Base-by-base conservation (phyloP, 352 stramenopile species). In the Phytophthora pinifolia region DNA sequence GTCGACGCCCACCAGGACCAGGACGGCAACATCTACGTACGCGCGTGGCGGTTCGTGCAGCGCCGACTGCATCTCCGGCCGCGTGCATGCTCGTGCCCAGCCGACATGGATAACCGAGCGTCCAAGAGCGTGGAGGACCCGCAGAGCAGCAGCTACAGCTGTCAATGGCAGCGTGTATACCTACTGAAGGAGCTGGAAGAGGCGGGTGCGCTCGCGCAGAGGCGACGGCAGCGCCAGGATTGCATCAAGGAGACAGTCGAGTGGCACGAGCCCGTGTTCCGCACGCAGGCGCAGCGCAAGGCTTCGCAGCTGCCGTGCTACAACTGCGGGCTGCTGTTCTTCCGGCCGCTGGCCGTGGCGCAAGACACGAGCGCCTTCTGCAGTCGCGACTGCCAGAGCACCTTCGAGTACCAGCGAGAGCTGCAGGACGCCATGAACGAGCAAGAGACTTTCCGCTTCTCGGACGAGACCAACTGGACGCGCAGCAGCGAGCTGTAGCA, bases 361-460 rank as follows among this genome's bases (percentile, higher is more conserved):
- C 44, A 25, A 3, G 54, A 73, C 39, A 44, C 55, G 17, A 53
- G 44, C 12, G 46, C 46, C 7, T 89, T 80, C 56, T 89, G 79
- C 49, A 74, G 70, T 37, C 73, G 79, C 30, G 79, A 89, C 67
- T 89, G 79, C 59, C 66, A 76, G 53, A 88, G 65, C 60, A 75
- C 70, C 15, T 82, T 71, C 43, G 64, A 84, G 46, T 89, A 86
- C 55, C 66, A 67, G 6, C 45, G 46, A 8, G 33, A 65, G 4
- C 48, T 89, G 22, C 79, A 89, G 43, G 39, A 70, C 25, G 25
- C 62, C 9, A 65, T 81, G 44, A 71, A 80, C 51, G 46, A 61
- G 30, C 56, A 47, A 44, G 53, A 67, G 29, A 36, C 22, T 3
- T 61, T 65, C n/a, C 52, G 42, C 12, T 52, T 41, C 0, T 51